phyloP scores from a whole-genome alignment of 176 grass and related monocot species.

The Oryza coarctata region DNA sequence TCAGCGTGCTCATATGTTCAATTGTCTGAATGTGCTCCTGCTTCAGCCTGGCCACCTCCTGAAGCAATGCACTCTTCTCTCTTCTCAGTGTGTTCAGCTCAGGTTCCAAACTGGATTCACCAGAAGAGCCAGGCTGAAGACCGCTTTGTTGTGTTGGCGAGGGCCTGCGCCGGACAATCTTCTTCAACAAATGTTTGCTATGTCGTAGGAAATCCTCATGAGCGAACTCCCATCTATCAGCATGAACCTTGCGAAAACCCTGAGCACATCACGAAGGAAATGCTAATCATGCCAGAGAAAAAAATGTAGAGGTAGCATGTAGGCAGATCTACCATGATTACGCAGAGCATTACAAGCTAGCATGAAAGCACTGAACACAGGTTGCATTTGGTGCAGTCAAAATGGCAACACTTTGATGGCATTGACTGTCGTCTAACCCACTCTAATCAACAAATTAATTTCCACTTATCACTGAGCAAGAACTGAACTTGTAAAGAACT shows the following conservation, averaged over 20 bases:
- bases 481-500: conserved; percentile 1
- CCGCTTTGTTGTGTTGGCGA: conserved; percentile 53
- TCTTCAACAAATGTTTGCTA: conserved; percentile 72
- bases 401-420: background rate
- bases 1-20: conserved; percentile 68
- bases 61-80: conserved; percentile 54
- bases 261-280: conserved; percentile 31
- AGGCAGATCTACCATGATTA: background rate
- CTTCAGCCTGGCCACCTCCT: conserved; percentile 65
- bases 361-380: background rate
- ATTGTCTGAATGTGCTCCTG: conserved; percentile 65
- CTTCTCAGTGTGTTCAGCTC: conserved; percentile 58
- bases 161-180: conserved; percentile 73
- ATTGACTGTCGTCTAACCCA: background rate
- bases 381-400: conserved; percentile 11
- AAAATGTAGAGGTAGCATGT: background rate
- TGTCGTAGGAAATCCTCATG: conserved; percentile 73
- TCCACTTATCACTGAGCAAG: background rate
- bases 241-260: conserved; percentile 87
- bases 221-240: conserved; percentile 97
- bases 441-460: background rate
- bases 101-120: conserved; percentile 53
- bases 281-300: conserved; percentile 10
- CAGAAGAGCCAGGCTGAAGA: conserved; percentile 45
- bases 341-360: background rate